Evolutionary conservation across 2,329 filamentous ascomycete species (phyloP), one percentile per base, ranked within the genome.

Genomic region (Pseudogymnoascus sp.): DNA sequence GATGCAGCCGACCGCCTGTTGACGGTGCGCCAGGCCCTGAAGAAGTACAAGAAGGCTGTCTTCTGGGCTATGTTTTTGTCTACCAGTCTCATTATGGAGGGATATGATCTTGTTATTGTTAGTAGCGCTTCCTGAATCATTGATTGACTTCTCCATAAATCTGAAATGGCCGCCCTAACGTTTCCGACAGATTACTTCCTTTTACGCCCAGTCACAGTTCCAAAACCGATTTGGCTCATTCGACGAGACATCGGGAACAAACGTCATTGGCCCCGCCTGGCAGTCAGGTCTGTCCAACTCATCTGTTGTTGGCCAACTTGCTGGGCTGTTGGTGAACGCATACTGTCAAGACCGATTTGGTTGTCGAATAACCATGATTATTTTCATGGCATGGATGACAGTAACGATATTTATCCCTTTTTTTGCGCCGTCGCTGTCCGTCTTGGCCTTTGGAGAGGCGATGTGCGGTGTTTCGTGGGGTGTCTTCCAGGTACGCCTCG

Each of bases 321-420:
- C 69, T 31, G 72, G 72, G 23, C 65, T 74, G 14, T 50, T 73
- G 7, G 63, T 73, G 60, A 72, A 71, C 31, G 70, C 69, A 25
- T 64, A 70, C 21, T 59, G 71, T n/a, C 69, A 70, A 4, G 71
- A 74, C 18, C 68, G 70, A 6, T 66, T 71, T 18, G 73, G 73
- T 7, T 73, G 70, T 42, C 65, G 71, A 18, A 60, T 66, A 18
- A 73, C 71, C 8, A 70, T 73, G 66, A 65, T 72, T 64, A 62
- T 67, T 23, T 63, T 62, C 31, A 67, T 67, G 64, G 62, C 44
- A 6, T 60, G 60, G 50, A 66, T 66, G 65, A 59, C 60, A 3
- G 56, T 38, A 7, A 64, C 37, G 14, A 63, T 66, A 11, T 64
- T 65, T 31, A 61, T 63, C 4, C 47, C 53, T 6, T 59, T 65